Evolutionary conservation across 2,329 filamentous ascomycete genomes (phyloP).

Genomic region (Beauveria pseudobassiana): DNA sequence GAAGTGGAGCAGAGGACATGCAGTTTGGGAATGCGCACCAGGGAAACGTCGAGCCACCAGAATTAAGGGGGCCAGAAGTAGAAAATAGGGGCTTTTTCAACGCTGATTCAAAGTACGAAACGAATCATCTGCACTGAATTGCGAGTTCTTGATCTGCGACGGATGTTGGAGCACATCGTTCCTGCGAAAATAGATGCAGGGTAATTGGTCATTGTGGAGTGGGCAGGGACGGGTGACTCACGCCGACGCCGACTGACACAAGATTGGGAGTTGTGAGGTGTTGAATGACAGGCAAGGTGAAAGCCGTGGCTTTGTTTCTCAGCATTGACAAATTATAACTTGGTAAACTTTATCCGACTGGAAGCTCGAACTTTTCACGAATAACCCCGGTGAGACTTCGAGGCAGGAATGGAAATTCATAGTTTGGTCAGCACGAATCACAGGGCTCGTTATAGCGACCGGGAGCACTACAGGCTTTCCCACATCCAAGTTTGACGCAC

Average conservation of each 20-base stretch:
- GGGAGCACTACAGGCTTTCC: not conserved
- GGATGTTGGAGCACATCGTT: not conserved
- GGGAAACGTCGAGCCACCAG: not conserved
- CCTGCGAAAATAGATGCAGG: not conserved
- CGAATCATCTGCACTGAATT: not conserved
- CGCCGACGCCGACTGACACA: conserved; percentile 12
- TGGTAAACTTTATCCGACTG: too few species aligned
- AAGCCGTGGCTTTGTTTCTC: not conserved
- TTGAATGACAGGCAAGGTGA: not conserved
- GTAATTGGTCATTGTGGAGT: not conserved
- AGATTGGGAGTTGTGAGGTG: not conserved
- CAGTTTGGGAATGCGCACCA: not conserved
- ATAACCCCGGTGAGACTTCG: too few species aligned
- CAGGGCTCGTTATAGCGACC: not conserved
- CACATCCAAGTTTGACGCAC: not conserved
- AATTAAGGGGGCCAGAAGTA: not conserved
- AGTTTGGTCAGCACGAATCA: too few species aligned
- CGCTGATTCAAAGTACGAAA: not conserved
- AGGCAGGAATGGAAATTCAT: too few species aligned
- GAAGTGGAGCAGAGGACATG: not conserved
- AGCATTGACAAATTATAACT: too few species aligned
- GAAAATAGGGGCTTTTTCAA: not conserved
- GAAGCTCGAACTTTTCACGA: too few species aligned
- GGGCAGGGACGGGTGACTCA: conserved; percentile 13
- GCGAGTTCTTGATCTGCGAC: not conserved